Percentiles rank a stretch among this genome's conserved stretches.
phyloP scores from a whole-genome alignment of 495 filamentous ascomycete species.

The Penicillium chermesinum region DNA sequence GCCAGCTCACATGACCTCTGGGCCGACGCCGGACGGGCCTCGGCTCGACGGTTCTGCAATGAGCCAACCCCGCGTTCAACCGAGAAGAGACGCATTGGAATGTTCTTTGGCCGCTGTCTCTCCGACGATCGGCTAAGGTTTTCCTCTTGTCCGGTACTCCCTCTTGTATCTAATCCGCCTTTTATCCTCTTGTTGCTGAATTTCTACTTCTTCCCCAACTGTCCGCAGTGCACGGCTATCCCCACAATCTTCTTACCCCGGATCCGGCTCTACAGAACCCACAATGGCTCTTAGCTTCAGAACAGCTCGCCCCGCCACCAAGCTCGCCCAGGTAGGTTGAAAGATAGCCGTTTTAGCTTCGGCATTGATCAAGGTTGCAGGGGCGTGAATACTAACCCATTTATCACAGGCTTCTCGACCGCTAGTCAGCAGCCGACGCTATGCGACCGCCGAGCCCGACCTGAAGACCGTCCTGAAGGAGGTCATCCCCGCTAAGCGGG shows the following conservation, averaged over 20 bases:
- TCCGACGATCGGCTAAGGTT: background rate
- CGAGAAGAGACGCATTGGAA: background rate
- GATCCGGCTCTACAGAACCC: slow-evolving; percentile 12
- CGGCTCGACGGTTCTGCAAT: background rate
- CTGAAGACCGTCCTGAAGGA: slow-evolving; percentile 80
- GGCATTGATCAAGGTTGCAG: too few species aligned
- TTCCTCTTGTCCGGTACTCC: background rate
- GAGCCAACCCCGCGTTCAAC: background rate
- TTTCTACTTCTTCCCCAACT: background rate
- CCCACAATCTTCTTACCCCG: slow-evolving; percentile 21
- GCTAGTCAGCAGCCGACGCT: slow-evolving; percentile 27
- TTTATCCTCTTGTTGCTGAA: background rate
- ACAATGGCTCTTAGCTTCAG: slow-evolving; percentile 34
- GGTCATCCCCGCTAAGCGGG: slow-evolving; percentile 84
- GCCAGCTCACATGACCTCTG: background rate
- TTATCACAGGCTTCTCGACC: slow-evolving; percentile 21
- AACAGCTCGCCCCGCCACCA: slow-evolving; percentile 37
- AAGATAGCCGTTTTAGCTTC: too few species aligned
- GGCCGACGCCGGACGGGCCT: background rate
- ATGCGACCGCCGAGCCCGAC: slow-evolving; percentile 70
- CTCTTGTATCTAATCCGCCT: background rate
- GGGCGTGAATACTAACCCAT: background rate
- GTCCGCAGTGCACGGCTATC: background rate
- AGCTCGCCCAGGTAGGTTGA: slow-evolving; percentile 37
- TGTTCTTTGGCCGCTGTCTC: background rate